A percentile compares a stretch with the other conserved stretches of the same genome.
Evolutionary conservation across 139 green algal genomes (phyloP).

Genomic region (Diplosphaera chodatii): DNA sequence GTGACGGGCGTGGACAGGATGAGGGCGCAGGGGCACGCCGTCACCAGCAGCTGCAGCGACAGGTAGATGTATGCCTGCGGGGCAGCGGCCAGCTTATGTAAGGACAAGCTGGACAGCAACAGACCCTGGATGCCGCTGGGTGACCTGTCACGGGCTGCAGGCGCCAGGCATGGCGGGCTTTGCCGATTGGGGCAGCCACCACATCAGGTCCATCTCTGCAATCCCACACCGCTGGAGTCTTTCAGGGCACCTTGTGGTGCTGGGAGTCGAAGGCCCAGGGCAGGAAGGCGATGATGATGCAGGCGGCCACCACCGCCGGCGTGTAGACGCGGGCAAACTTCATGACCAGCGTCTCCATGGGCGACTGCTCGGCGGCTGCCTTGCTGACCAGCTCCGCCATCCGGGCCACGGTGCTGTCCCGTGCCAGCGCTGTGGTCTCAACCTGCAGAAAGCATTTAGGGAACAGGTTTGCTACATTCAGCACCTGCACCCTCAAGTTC

Average conservation of each 20-base stretch:
- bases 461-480: too few relatives aligned
- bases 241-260: constrained; percentile 1
- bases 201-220: too few relatives aligned
- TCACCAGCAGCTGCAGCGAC: constrained; percentile 71
- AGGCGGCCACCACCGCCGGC: constrained; percentile 55
- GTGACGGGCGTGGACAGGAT: constrained; percentile 76
- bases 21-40: constrained; percentile 78
- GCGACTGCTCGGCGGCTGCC: constrained; percentile 39
- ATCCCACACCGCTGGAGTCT: too few relatives aligned
- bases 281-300: constrained; percentile 41
- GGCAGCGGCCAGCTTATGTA: too few relatives aligned
- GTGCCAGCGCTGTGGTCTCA: constrained; percentile 34
- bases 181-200: too few relatives aligned
- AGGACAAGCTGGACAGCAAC: too few relatives aligned
- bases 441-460: constrained; percentile 36
- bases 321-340: constrained; percentile 69
- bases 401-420: constrained; percentile 57
- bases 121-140: too few relatives aligned
- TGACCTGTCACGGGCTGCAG: too few relatives aligned
- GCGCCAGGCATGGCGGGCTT: too few relatives aligned
- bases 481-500: too few relatives aligned
- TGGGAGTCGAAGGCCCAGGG: constrained; percentile 14
- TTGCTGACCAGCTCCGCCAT: constrained; percentile 60
- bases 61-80: constrained; percentile 55
- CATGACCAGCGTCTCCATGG: constrained; percentile 45